A percentile compares a stretch with the other conserved stretches of the same genome.
phyloP scores from a whole-genome alignment of 768 basidiomycete species.

The Rhizopogon rudus region DNA sequence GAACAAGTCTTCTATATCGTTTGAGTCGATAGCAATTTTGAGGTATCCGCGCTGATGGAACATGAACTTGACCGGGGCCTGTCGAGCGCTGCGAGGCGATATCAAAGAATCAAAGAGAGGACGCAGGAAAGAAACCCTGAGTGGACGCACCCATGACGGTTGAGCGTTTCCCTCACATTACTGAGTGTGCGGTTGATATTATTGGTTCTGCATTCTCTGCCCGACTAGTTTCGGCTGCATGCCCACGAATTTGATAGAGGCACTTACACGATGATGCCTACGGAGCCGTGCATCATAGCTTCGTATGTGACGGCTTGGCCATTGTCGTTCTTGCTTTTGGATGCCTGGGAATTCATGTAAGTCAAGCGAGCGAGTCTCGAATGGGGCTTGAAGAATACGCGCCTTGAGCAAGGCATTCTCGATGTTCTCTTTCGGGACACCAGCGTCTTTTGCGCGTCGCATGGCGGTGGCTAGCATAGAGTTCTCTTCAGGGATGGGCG shows the following conservation, averaged over 20 bases:
- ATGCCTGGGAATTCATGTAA: slow-evolving; percentile 26
- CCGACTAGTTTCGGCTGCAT: slow-evolving; percentile 7
- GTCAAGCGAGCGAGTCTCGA: background rate
- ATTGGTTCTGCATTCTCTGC: slow-evolving; percentile 58
- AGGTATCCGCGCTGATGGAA: slow-evolving; percentile 54
- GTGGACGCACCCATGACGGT: slow-evolving; percentile 38
- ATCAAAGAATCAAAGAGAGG: background rate
- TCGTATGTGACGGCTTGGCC: slow-evolving; percentile 55
- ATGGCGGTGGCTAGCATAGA: slow-evolving; percentile 46
- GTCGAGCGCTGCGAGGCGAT: slow-evolving; percentile 42
- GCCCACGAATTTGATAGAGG: background rate
- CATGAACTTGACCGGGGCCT: slow-evolving; percentile 62
- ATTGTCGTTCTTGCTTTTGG: slow-evolving; percentile 41
- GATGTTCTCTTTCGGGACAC: slow-evolving; percentile 68
- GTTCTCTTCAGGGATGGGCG: slow-evolving; percentile 51
- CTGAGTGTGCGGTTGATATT: slow-evolving; percentile 60
- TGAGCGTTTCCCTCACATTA: slow-evolving; percentile 48
- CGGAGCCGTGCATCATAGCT: slow-evolving; percentile 51
- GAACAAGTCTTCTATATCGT: slow-evolving; percentile 30
- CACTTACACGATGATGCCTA: slow-evolving; percentile 61
- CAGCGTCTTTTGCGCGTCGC: slow-evolving; percentile 50
- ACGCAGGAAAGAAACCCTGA: background rate
- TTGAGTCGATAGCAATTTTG: slow-evolving; percentile 33
- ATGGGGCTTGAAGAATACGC: background rate
- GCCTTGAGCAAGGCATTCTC: slow-evolving; percentile 58